Percentiles rank a stretch among this genome's conserved stretches.
Evolutionary conservation across 1,139 yeast genomes (phyloP).

Genomic region (Dujonia santamariae): DNA sequence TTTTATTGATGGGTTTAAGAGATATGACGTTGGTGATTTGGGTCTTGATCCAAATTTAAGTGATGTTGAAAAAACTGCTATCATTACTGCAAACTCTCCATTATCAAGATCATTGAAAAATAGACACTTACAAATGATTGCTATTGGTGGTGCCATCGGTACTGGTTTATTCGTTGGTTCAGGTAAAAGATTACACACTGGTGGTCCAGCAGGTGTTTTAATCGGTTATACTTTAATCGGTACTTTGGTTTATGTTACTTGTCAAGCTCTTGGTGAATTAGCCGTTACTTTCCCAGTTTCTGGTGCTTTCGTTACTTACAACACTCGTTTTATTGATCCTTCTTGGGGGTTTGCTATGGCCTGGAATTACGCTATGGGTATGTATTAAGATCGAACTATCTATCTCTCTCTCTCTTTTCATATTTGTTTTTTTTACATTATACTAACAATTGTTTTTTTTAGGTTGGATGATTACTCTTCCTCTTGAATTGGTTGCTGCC

Average conservation of each 20-base stretch:
- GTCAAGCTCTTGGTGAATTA: conserved; percentile 34
- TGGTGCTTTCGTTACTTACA: conserved; percentile 32
- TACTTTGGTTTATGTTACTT: conserved; percentile 26
- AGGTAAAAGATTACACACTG: conserved; percentile 56
- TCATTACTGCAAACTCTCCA: conserved; percentile 23
- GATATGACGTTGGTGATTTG: conserved; percentile 6
- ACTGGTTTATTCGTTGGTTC: conserved; percentile 67
- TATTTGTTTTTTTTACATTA: too few relatives aligned
- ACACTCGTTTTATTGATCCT: conserved; percentile 32
- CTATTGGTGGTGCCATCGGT: conserved; percentile 58
- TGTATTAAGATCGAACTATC: too few relatives aligned
- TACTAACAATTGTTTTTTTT: conserved; percentile 22
- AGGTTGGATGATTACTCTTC: conserved; percentile 25
- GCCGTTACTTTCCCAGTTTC: conserved; percentile 32
- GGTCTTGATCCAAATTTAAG: conserved; percentile 8
- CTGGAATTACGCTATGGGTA: conserved; percentile 27
- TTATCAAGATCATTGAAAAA: conserved; percentile 30
- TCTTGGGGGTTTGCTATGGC: conserved; percentile 35
- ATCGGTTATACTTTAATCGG: conserved; percentile 32
- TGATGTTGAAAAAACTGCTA: conserved; percentile 18
- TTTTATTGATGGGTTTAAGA: conserved; percentile 7
- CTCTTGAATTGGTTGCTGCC: conserved; percentile 31
- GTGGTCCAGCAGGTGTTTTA: conserved; percentile 66
- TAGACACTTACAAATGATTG: conserved; percentile 53
- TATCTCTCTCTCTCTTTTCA: too few relatives aligned